These are phyloP conservation scores for Russula ochroleuca DNA, from an alignment of 768 basidiomycete species.

Conservation along the genomic window DNA sequence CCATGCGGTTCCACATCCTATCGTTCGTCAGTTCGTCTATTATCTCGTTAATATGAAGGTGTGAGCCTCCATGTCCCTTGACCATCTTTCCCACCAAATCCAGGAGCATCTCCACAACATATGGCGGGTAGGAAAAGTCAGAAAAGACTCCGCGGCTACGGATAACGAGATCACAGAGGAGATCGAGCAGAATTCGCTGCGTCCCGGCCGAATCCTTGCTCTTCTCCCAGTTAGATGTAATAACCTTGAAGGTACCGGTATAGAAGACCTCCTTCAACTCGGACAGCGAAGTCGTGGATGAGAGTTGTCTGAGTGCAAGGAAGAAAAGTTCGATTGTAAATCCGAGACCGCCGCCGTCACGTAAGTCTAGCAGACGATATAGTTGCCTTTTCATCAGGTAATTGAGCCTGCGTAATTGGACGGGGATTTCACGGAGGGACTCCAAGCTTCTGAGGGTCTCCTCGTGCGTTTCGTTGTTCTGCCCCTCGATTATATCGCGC, in stretches of 20 bases:
- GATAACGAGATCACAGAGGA: constrained; percentile 14
- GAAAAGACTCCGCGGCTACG: constrained; percentile 6
- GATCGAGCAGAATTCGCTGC: constrained; percentile 2
- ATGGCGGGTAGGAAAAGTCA: not conserved
- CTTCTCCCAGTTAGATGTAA: not conserved
- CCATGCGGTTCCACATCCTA: not conserved
- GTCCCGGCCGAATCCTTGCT: not conserved
- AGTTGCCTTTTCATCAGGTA: constrained; percentile 6
- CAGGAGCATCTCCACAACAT: not conserved
- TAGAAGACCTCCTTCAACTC: not conserved
- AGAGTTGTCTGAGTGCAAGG: constrained; percentile 7
- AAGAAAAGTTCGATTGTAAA: constrained; percentile 13
- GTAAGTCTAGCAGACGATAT: constrained; percentile 11
- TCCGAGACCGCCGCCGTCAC: not conserved
- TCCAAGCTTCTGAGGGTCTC: not conserved
- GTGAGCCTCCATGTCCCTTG: not conserved
- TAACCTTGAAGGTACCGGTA: not conserved
- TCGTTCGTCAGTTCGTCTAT: not conserved
- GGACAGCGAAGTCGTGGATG: not conserved
- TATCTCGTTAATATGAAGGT: not conserved
- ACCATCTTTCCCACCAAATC: not conserved
- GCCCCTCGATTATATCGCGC: not conserved
- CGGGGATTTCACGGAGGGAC: not conserved
- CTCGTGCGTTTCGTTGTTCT: not conserved
- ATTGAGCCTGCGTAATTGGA: not conserved